Evolutionary conservation across 805 yeast genomes (phyloP).

Genomic region (Candida oleophila): DNA sequence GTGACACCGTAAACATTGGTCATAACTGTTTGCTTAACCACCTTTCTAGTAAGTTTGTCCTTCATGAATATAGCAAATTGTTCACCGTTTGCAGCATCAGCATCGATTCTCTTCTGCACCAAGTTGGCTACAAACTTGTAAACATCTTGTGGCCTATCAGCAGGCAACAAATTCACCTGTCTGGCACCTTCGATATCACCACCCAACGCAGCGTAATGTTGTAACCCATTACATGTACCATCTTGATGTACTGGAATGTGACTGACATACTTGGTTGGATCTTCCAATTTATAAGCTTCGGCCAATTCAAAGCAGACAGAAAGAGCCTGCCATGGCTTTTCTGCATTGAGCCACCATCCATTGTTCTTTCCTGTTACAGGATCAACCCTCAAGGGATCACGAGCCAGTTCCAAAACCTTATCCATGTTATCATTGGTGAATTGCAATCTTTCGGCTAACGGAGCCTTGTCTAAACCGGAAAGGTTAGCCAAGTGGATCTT

Average conservation of each 20-base stretch:
- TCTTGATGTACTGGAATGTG: constrained; percentile 83
- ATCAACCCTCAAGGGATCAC: constrained; percentile 46
- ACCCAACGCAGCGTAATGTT: constrained; percentile 85
- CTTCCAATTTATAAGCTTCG: constrained; percentile 58
- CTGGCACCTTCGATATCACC: constrained; percentile 82
- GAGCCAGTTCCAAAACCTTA: constrained; percentile 56
- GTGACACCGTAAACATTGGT: constrained; percentile 98
- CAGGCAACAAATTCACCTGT: constrained; percentile 73
- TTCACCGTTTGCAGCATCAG: constrained; percentile 53
- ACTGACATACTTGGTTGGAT: constrained; percentile 65
- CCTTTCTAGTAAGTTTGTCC: constrained; percentile 74
- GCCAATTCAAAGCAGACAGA: constrained; percentile 66
- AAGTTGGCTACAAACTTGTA: constrained; percentile 67
- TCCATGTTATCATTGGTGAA: constrained; percentile 59
- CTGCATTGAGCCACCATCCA: constrained; percentile 72
- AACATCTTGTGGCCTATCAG: constrained; percentile 74
- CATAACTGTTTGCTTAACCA: constrained; percentile 97
- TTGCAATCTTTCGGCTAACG: constrained; percentile 59
- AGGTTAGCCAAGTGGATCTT: constrained; percentile 74
- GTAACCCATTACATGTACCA: constrained; percentile 85
- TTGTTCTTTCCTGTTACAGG: constrained; percentile 27
- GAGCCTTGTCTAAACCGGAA: constrained; percentile 72
- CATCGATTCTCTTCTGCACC: constrained; percentile 54
- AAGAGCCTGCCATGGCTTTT: constrained; percentile 81
- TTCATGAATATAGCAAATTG: constrained; percentile 53